phyloP scores from a whole-genome alignment of 306 rosid species.

The Vigna mungo region DNA sequence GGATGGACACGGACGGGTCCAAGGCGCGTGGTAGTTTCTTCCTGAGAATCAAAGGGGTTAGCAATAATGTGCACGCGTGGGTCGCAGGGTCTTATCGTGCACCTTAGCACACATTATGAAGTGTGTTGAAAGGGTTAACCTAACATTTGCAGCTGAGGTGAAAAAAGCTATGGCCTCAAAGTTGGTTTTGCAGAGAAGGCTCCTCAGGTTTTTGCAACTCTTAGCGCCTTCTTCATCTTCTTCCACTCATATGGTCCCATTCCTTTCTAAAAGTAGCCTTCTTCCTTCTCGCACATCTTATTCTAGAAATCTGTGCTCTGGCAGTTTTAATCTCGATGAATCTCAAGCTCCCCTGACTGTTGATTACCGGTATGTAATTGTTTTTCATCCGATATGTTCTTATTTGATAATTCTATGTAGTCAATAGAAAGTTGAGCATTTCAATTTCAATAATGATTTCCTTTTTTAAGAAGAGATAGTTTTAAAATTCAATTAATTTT shows the following conservation, averaged over 20 bases:
- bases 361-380: conserved; percentile 65
- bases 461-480: too few relatives aligned
- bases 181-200: conserved; percentile 52
- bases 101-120: conserved; percentile 36
- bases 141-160: conserved; percentile 31
- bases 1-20: neutral
- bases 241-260: conserved; percentile 17
- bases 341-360: conserved; percentile 69
- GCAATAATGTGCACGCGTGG: conserved; percentile 47
- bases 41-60: neutral
- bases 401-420: neutral
- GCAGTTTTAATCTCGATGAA: conserved; percentile 49
- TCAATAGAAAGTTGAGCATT: conserved; percentile 7
- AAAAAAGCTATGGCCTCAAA: conserved; percentile 61
- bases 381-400: neutral
- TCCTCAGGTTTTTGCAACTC: conserved; percentile 54
- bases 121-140: conserved; percentile 44
- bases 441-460: neutral
- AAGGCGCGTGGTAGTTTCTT: conserved; percentile 22
- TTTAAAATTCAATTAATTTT: conserved; percentile 20
- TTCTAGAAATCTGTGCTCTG: conserved; percentile 68
- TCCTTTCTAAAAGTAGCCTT: conserved; percentile 30
- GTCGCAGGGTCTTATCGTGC: conserved; percentile 49
- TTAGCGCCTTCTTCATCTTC: conserved; percentile 42
- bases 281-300: conserved; percentile 39